Base-by-base conservation (phyloP, 306 rosid genomes). In the Sechiopsis laciniata region DNA sequence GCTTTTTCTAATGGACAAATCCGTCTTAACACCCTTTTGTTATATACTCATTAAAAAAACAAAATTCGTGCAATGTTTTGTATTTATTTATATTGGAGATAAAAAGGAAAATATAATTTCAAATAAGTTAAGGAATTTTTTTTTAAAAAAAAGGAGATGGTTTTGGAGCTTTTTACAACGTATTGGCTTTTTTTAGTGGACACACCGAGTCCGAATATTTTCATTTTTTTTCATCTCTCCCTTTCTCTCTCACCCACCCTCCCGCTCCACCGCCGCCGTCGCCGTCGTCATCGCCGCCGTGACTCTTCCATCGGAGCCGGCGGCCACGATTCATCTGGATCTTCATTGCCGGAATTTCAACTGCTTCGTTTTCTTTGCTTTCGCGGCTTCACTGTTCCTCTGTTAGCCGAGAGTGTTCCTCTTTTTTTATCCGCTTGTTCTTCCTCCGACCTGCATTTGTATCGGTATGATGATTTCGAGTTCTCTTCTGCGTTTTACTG, bases 151-250 rank as follows among this genome's bases (percentile, higher is more conserved):
- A 80, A 74, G 69, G 72, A 61, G 42, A 24, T 71, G 68, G 76
- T 42, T 82, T 78, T 80, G 83, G 80, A 71, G 81, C 85, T 80
- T 80, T 26, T 78, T 73, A 64, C 68, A 80, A 82, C 85, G 79
- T 78, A 83, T 65, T 77, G 20, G 48, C 81, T 85, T 90, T 84
- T 80, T 83, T 76, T 79, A 83, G 80, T 84, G 82, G 83, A 83
- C 69, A 21, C 53, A 87, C 86, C 55, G 67, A 54, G 83, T 82
- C 86, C 74, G 86, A 84, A 84, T 86, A 79, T 83, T 79, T 83
- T 54, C 78, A 60, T 65, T 63, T 71, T 78, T 65, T 63, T 71
- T 80, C 87, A 80, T 4, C 17, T 60, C 66, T 60, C 65, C 13
- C 37, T 40, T 2, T 40, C 66, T 17, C 81, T 80, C 87, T 10